A percentile compares a stretch with the other conserved stretches of the same genome.
phyloP scores from a whole-genome alignment of 805 yeast genomes.

The Metschnikowia peoriensis region DNA sequence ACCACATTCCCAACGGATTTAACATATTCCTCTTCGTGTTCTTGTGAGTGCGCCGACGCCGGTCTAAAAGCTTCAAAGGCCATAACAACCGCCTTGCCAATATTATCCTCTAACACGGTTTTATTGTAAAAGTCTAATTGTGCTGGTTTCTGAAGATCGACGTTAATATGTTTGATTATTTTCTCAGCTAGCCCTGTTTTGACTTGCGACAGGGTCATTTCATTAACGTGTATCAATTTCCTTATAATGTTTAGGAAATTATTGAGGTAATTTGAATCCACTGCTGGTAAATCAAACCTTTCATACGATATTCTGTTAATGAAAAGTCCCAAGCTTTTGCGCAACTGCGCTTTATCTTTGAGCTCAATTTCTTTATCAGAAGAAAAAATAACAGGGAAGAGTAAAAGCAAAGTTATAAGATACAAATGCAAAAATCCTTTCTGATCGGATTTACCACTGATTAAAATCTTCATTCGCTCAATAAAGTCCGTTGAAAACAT shows the following conservation, averaged over 20 bases:
- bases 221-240: not conserved
- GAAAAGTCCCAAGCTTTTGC: no score
- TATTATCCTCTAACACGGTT: not conserved
- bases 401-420: not conserved
- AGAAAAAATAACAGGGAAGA: not conserved
- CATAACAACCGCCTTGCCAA: not conserved
- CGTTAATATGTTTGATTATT: not conserved
- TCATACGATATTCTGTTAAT: not conserved
- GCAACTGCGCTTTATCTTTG: not conserved
- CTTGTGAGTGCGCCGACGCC: not conserved
- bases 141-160: not conserved
- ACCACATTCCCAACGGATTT: not conserved
- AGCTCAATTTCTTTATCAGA: not conserved
- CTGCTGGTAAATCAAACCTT: not conserved
- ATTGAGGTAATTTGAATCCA: not conserved
- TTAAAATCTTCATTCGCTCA: not conserved
- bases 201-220: not conserved
- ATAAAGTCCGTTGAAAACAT: not conserved
- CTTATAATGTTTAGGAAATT: not conserved
- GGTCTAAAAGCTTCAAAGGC: not conserved
- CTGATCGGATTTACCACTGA: not conserved
- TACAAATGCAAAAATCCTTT: not conserved
- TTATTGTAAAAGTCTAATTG: no score
- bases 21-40: not conserved
- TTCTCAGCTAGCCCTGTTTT: not conserved